Evolutionary conservation across 768 basidiomycete genomes (phyloP), one percentile per base, ranked within the genome.

Genomic region (Mycena kentingensis): DNA sequence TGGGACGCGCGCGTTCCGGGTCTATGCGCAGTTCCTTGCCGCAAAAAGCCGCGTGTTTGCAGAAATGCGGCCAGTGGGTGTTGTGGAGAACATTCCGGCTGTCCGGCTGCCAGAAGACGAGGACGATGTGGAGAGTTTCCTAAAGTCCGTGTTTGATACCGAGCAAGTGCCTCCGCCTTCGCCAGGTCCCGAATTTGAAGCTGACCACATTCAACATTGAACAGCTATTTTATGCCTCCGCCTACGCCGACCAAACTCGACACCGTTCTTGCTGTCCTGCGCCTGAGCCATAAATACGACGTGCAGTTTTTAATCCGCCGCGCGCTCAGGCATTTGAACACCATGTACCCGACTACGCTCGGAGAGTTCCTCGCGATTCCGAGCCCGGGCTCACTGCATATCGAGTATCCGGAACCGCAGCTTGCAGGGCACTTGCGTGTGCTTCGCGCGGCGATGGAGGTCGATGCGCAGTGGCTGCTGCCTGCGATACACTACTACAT

Each of bases 101-200:
- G 54, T 55, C 27, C 49, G 25, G 11, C 27, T 55, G 28, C 19
- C 31, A 24, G 54, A 55, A 28, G 11, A 18, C 13, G 39, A 35
- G 3, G 54, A 51, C 13, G 48, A 50, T 26, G 19, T 44, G 36
- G 54, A 51, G 26, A 4, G n/a, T 8, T 51, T 51, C 11, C 27
- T 51, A 10, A 35, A 43, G 31, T 26, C 26, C 10, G 16, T 51
- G 6, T 29, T 32, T 26, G 34, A 51, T 19, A 16, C 36, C 5
- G 39, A 39, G 49, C 44, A 25, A 13, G 31, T 43, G 10, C 6
- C 41, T 42, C 41, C 19, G 13, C 19, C 21, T 39, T 31, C 19
- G n/a, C 4, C 31, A 16, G 10, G 15, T 19, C 15, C 19, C 37
- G 10, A 39, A 22, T 7, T 7, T 10, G 37, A 39, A 10, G 8